Conservation (phyloP, 2,329 filamentous ascomycete genomes). For the Penicillium hesseltinei region DNA sequence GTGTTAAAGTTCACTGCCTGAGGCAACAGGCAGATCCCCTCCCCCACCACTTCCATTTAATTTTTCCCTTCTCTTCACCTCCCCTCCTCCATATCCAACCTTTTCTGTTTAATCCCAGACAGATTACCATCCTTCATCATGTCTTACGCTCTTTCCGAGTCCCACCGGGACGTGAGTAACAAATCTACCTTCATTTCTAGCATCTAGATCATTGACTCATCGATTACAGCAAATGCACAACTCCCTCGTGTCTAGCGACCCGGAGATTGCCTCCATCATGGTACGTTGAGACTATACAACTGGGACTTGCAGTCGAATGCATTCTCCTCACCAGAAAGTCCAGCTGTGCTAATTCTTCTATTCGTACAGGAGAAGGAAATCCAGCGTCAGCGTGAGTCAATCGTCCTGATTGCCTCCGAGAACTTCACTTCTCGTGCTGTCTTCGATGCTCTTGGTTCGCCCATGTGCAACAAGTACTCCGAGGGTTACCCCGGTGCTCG, state of each 20-base stretch:
- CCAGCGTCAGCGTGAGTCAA: constrained; percentile 95
- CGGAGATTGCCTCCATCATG: constrained; percentile 96
- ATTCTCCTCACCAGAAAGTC: background rate
- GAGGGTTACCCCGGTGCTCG: constrained; percentile 97
- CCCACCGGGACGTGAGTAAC: constrained; percentile 62
- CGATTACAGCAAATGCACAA: constrained; percentile 82
- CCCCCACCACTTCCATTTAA: constrained; percentile 24
- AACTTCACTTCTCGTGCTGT: constrained; percentile 98
- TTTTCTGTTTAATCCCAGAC: constrained; percentile 6
- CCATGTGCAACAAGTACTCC: constrained; percentile 99
- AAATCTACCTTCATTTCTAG: constrained; percentile 11
- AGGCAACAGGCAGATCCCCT: constrained; percentile 21
- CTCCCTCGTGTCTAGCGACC: constrained; percentile 84
- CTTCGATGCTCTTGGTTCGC: constrained; percentile 91
- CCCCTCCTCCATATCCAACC: constrained; percentile 3
- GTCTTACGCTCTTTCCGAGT: constrained; percentile 63
- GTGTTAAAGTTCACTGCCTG: constrained; percentile 11
- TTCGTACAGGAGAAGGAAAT: constrained; percentile 75
- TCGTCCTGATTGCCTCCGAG: constrained; percentile 97
- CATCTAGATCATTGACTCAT: constrained; percentile 34
- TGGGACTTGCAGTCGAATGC: constrained; percentile 2
- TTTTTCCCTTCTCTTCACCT: constrained; percentile 14
- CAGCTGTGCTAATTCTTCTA: constrained; percentile 30
- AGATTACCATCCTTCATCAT: constrained; percentile 33
- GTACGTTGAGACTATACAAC: constrained; percentile 51